Conservation (phyloP, 1,284 basidiomycete genomes). For the Anthracocystis walkeri region DNA sequence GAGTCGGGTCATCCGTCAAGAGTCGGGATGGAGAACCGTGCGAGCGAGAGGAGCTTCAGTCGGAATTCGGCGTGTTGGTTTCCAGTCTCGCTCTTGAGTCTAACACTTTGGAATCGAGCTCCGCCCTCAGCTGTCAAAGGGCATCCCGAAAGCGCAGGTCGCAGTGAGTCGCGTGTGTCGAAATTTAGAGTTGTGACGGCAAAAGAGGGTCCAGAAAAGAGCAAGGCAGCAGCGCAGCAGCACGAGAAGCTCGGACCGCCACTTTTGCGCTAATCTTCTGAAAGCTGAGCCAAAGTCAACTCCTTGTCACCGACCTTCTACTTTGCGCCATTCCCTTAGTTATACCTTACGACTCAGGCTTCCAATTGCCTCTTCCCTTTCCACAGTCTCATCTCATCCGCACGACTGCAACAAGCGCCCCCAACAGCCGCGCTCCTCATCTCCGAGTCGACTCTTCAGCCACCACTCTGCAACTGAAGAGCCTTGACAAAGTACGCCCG, state of each 20-base stretch:
- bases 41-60: conserved; percentile 10
- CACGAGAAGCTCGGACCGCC: too few species aligned
- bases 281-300: background rate
- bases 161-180: too few species aligned
- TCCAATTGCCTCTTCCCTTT: background rate
- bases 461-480: background rate
- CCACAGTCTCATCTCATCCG: background rate
- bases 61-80: conserved; percentile 2
- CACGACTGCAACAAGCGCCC: background rate
- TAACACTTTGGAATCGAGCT: conserved; percentile 1
- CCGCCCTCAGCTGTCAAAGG: conserved; percentile 1
- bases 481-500: background rate
- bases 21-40: conserved; percentile 17
- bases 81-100: background rate
- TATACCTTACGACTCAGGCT: too few species aligned
- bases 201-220: too few species aligned
- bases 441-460: background rate
- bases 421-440: too few species aligned
- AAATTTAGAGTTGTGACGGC: too few species aligned
- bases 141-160: too few species aligned
- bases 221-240: too few species aligned
- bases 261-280: too few species aligned
- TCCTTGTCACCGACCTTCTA: conserved; percentile 1
- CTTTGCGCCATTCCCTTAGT: background rate
- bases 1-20: background rate